Evolutionary conservation across 2,329 filamentous ascomycete species (phyloP), one percentile per base, ranked within the genome.

Genomic region (Alternaria postmessia): DNA sequence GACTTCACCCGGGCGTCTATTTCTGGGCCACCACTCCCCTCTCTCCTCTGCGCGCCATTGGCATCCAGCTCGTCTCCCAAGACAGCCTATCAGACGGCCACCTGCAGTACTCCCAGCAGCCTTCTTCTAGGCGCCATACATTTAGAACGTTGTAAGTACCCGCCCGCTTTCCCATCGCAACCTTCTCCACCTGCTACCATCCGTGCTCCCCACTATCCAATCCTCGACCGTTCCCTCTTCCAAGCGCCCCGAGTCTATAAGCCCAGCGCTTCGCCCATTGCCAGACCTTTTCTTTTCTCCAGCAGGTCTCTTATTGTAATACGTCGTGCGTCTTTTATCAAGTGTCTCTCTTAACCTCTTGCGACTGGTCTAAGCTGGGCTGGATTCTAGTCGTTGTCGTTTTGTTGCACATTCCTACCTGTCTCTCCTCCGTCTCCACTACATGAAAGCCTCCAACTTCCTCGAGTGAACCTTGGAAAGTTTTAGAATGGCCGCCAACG

Each of bases 401-500:
- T 59, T 61, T 63, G 69, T 76, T 76, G 73, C 71, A 72, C 71
- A 65, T 69, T 61, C 59, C 49, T 52, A 58, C 51, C 54, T 48
- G 32, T 41, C 52, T 52, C 55, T 64, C 59, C 58, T 32, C 57
- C 48, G 52, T 59, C 63, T 24, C 59, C 59, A 57, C 64, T 73
- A 68, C 65, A 78, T 78, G 76, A 70, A 61, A 71, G 63, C 69
- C 73, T 75, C 70, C 70, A 69, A 63, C 73, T 54, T 64, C 67
- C 55, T 69, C 68, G 68, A 63, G 63, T 73, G 63, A 71, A 73
- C 60, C 62, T 69, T 61, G 67, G 46, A 67, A 70, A 74, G 73
- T 77, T 73, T 68, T 74, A 78, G 72, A 70, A 84, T 82, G 77
- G 79, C 82, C 67, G 76, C 80, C 73, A 80, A 78, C 77, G 74